phyloP scores from a whole-genome alignment of 257 asterid species.

The Buddleja alternifolia region DNA sequence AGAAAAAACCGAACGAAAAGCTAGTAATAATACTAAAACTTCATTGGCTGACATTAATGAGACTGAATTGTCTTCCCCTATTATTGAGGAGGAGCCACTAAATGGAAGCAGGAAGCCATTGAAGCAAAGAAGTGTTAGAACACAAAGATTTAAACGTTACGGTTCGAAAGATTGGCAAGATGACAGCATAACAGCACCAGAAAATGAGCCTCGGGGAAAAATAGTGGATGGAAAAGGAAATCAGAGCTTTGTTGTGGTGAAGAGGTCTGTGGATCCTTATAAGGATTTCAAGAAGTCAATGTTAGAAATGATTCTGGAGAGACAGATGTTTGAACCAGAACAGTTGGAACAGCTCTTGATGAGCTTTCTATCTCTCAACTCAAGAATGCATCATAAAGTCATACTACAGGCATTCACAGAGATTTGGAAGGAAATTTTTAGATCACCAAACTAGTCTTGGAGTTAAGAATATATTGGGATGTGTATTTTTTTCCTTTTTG shows the following conservation, averaged over 20 bases:
- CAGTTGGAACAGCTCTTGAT: constrained; percentile 55
- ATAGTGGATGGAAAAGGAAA: constrained; percentile 32
- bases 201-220: background rate
- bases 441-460: constrained; percentile 15
- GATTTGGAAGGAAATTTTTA: constrained; percentile 52
- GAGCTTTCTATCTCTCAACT: constrained; percentile 54
- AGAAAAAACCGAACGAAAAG: constrained; percentile 8
- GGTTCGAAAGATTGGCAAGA: constrained; percentile 41
- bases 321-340: constrained; percentile 47
- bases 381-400: constrained; percentile 49
- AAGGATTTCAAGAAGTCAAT: constrained; percentile 65
- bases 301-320: constrained; percentile 62
- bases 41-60: background rate
- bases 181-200: background rate
- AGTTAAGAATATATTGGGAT: background rate
- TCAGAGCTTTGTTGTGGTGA: constrained; percentile 51
- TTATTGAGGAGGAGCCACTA: constrained; percentile 15
- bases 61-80: no score
- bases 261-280: constrained; percentile 52
- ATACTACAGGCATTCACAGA: constrained; percentile 54
- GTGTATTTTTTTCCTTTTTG: background rate
- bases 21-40: constrained; percentile 4
- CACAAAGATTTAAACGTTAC: constrained; percentile 30
- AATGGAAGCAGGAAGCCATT: constrained; percentile 16
- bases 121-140: constrained; percentile 31